These are phyloP conservation scores for Paramecium primaurelia DNA, from an alignment of 73 alveolate genomes.

Conservation along the genomic window DNA sequence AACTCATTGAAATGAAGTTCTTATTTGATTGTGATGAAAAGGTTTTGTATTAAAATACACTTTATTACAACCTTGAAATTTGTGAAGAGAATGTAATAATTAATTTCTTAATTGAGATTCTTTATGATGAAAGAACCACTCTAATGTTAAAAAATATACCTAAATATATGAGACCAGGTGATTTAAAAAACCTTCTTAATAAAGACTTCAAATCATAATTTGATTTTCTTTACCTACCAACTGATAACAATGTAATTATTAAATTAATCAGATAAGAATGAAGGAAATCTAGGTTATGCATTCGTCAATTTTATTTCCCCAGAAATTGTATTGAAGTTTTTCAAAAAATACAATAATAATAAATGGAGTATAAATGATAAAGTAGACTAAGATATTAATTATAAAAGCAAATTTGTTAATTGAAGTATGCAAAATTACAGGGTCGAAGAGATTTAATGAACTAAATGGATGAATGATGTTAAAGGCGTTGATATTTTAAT, in stretches of 20 bases:
- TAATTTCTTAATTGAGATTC: neutral
- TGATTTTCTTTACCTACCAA: slow-evolving; percentile 20
- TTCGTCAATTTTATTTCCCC: neutral
- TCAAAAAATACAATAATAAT: neutral
- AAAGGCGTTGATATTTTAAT: neutral
- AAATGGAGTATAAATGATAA: slow-evolving; percentile 16
- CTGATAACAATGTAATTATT: neutral
- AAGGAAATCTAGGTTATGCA: slow-evolving; percentile 39
- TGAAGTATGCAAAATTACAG: slow-evolving; percentile 16
- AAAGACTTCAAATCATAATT: neutral
- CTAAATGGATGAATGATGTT: neutral
- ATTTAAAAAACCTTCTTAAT: neutral
- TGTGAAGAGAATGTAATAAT: neutral
- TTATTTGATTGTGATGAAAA: neutral
- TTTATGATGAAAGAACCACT: slow-evolving; percentile 22
- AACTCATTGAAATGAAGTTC: neutral
- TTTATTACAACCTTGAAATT: neutral
- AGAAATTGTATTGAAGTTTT: neutral
- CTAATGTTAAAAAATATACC: slow-evolving; percentile 30
- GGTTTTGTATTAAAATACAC: neutral
- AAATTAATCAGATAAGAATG: neutral
- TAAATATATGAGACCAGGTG: neutral
- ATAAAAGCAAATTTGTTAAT: slow-evolving; percentile 6
- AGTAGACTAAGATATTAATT: neutral
- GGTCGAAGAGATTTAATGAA: slow-evolving; percentile 34